Percentiles rank a stretch among this genome's conserved stretches.
Evolutionary conservation across 2,329 filamentous ascomycete genomes (phyloP).

Genomic region (Ophiostoma quercus): DNA sequence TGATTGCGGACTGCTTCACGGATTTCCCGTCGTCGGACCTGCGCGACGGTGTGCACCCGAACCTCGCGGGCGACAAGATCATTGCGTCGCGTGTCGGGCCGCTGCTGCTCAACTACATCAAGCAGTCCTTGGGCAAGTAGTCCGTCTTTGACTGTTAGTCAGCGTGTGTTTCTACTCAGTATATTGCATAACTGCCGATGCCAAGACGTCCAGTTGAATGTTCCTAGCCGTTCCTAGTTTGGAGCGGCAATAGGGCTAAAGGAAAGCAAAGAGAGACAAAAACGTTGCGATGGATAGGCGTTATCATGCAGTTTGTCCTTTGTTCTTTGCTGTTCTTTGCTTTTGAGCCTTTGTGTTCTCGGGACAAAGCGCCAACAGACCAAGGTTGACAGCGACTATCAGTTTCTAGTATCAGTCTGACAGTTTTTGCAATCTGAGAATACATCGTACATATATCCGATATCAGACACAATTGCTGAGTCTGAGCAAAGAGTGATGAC

Average conservation of each 20-base stretch:
- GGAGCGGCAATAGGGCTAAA: no score
- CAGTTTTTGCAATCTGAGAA: no score
- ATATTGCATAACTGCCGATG: not conserved
- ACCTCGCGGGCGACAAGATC: not conserved
- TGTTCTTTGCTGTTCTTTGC: not conserved
- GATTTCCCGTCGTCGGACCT: conserved; percentile 30
- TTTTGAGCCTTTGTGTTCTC: not conserved
- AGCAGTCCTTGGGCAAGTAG: not conserved
- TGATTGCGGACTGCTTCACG: conserved; percentile 37
- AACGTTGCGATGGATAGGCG: no score
- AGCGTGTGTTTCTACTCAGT: no score
- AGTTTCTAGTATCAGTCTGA: not conserved
- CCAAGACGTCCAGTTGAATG: not conserved
- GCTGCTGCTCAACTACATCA: conserved; percentile 6
- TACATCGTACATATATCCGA: no score
- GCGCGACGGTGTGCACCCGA: not conserved
- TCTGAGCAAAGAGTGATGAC: not conserved
- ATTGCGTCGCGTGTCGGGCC: not conserved
- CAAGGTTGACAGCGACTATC: not conserved
- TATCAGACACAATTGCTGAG: not conserved
- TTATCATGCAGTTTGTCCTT: not conserved
- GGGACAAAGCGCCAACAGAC: not conserved
- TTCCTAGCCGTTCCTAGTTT: not conserved
- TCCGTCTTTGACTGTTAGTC: no score
- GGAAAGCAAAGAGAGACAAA: not conserved